Evolutionary conservation across 129 eudicot species (phyloP), one percentile per base, ranked within the genome.

Genomic region (Flaveria robusta): DNA sequence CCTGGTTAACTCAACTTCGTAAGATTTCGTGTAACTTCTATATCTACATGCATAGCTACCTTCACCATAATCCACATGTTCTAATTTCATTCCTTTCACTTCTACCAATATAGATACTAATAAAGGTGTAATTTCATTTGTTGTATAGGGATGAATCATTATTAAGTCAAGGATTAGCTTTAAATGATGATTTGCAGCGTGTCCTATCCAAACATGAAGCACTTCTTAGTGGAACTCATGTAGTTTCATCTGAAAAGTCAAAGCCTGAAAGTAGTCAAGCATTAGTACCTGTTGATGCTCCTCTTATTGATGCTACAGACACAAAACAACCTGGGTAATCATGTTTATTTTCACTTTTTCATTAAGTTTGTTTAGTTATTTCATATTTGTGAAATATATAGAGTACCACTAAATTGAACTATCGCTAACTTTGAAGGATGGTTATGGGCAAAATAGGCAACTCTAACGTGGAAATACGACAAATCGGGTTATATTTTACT

Each of bases 1-100:
- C 85, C 86, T 94, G 74, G 98, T 94, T 64, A 94, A 91, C 88
- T 94, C 98, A 29, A 94, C 98, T 65, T 81, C 98, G 98, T 94
- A 94, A 91, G 98, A 80, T 83, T 73, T 82, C 39, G 62, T 71
- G 47, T 81, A 46, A 71, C 81, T 54, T 18, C 77, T 1, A 26
- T 5, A 34, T n/a, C 56, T 63, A 29, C 1, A 27, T 16, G 50
- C 43, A 23, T 66, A 27, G 12, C 42, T 27, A 39, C 5, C 13
- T 52, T 16, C 60, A 46, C 16, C 74, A 46, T 31, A 24, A 24
- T 63, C 22, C 13, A 12, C 43, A 24, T 46, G 26, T 46, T 7
- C 15, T 69, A 15, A 9, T 46, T 64, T 49, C 79, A 47, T 16
- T 63, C 27, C 7, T 27, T 27, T 46, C 43, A 5, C 69, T 52